Conservation (phyloP, 306 rosid genomes). For the Cucumis sativus region Cucumber_9930_V3 NC_026661.2:11560501-11561000, state of each 20-base stretch:
- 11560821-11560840: constrained; percentile 1
- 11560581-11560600: constrained; percentile 2
- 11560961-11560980: background rate
- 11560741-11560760: constrained; percentile 17
- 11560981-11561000: background rate
- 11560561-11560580: constrained; percentile 49
- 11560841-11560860: background rate
- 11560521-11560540: constrained; percentile 19
- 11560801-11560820: background rate
- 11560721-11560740: background rate
- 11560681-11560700: background rate
- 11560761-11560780: background rate
- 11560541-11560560: constrained; percentile 39
- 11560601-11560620: constrained; percentile 53
- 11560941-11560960: background rate
- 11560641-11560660: constrained; percentile 3
- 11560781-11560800: constrained; percentile 5
- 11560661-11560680: constrained; percentile 4
- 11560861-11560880: background rate
- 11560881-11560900: background rate
- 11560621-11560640: constrained; percentile 23
- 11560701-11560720: background rate
- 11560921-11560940: background rate
- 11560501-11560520: constrained; percentile 23
- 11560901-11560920: background rate